These are phyloP conservation scores for Pyracantha coccinea DNA, from an alignment of 331 rosid species.

Conservation along the genomic window DNA sequence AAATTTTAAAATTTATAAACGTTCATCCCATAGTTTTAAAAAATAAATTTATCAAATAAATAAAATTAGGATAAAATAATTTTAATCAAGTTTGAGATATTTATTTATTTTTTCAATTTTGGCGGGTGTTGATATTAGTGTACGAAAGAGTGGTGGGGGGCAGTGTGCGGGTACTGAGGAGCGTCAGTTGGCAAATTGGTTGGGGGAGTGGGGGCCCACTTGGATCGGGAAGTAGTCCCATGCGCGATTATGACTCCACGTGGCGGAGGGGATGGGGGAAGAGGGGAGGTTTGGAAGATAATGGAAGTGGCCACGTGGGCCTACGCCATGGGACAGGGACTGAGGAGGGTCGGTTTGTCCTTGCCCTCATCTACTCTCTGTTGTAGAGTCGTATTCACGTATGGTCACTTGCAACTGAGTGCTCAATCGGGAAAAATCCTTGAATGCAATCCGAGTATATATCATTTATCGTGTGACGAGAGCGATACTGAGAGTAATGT, in stretches of 20 bases:
- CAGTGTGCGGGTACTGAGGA: background rate
- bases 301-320: slow-evolving; percentile 20
- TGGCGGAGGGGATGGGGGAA: background rate
- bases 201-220: slow-evolving; percentile 10
- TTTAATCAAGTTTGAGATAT: background rate
- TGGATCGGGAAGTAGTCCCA: slow-evolving; percentile 4
- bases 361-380: background rate
- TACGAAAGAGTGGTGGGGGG: background rate
- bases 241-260: slow-evolving; percentile 23
- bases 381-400: background rate
- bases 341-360: slow-evolving; percentile 41
- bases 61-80: too few species aligned
- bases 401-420: background rate
- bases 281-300: background rate
- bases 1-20: too few species aligned
- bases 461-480: fast-evolving
- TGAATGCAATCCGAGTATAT: too few species aligned
- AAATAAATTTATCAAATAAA: too few species aligned
- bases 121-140: background rate
- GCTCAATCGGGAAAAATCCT: too few species aligned
- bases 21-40: too few species aligned
- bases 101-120: background rate
- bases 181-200: slow-evolving; percentile 16
- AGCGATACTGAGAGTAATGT: background rate
- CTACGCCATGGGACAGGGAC: background rate